Conservation (phyloP, 2,329 filamentous ascomycete genomes). For the Monilinia fructigena region DNA sequence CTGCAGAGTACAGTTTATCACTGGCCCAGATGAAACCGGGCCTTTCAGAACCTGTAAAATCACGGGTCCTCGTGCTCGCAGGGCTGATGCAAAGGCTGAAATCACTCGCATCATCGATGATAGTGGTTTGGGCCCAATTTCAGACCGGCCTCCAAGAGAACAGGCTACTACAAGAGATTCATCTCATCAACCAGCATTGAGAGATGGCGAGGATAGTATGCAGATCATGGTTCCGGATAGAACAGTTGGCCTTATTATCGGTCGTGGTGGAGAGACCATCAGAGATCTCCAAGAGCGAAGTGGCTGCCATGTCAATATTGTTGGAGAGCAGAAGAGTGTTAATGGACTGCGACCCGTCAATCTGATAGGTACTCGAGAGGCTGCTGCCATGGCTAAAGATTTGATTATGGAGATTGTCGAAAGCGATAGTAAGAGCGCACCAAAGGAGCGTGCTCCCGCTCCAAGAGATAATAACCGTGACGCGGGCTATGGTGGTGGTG, state of each 20-base stretch:
- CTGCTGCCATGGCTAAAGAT: conserved; percentile 77
- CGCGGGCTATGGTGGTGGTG: conserved; percentile 44
- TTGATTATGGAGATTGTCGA: conserved; percentile 93
- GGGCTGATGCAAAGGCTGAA: conserved; percentile 75
- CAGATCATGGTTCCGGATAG: conserved; percentile 95
- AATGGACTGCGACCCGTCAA: conserved; percentile 89
- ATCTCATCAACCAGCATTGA: conserved; percentile 51
- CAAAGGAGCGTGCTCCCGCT: conserved; percentile 39
- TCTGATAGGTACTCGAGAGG: conserved; percentile 74
- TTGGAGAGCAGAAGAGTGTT: conserved; percentile 87
- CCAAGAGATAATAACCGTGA: conserved; percentile 50
- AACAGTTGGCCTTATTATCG: conserved; percentile 89
- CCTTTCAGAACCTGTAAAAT: conserved; percentile 83
- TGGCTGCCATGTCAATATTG: conserved; percentile 94
- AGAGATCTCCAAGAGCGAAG: conserved; percentile 87
- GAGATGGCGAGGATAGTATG: conserved; percentile 79
- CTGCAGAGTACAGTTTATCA: conserved; percentile 85
- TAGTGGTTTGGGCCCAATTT: conserved; percentile 58
- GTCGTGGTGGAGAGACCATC: conserved; percentile 90
- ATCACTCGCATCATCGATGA: conserved; percentile 89
- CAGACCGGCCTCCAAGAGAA: conserved; percentile 42
- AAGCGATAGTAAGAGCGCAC: conserved; percentile 67
- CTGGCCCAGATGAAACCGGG: conserved; percentile 68
- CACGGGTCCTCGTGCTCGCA: conserved; percentile 67
- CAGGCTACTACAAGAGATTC: conserved; percentile 34